Percentiles rank a stretch among this genome's conserved stretches.
Conservation (phyloP, 306 rosid genomes). For the Aeschynomene evenia region DNA sequence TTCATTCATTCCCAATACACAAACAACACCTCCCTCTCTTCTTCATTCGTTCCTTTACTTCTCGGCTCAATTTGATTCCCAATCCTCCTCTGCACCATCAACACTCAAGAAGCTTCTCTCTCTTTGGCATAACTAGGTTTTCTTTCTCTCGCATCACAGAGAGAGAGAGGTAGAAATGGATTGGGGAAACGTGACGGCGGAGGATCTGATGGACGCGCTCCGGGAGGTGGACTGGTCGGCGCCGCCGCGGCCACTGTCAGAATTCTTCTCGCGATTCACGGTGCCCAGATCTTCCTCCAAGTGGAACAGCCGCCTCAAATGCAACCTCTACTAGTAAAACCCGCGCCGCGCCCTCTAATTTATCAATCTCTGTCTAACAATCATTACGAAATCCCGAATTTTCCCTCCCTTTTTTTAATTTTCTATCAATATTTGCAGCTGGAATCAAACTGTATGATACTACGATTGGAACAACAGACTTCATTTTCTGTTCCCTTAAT, state of each 20-base stretch:
- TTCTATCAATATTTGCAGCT: neutral
- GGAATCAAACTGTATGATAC: neutral
- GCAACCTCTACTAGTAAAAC: constrained; percentile 94
- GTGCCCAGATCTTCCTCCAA: constrained; percentile 75
- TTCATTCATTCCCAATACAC: neutral
- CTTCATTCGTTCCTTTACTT: neutral
- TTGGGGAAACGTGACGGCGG: constrained; percentile 97
- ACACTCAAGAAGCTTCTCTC: neutral
- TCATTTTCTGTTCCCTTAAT: no score
- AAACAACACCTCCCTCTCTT: neutral
- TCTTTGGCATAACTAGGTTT: neutral
- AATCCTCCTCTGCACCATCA: neutral
- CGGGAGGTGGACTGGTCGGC: constrained; percentile 99
- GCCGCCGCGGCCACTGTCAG: constrained; percentile 92
- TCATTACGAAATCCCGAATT: neutral
- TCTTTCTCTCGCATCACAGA: neutral
- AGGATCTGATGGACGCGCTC: constrained; percentile 94
- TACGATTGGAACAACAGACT: neutral
- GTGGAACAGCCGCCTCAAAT: constrained; percentile 97
- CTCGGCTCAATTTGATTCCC: constrained; percentile 5
- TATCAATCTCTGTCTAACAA: neutral
- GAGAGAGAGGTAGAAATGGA: constrained; percentile 43
- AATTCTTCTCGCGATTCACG: constrained; percentile 93
- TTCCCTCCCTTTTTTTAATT: no score
- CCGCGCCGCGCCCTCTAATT: neutral